Percentiles rank a stretch among this genome's conserved stretches.
Conservation (phyloP, 257 asterid genomes). For the Verbena officinalis region DNA sequence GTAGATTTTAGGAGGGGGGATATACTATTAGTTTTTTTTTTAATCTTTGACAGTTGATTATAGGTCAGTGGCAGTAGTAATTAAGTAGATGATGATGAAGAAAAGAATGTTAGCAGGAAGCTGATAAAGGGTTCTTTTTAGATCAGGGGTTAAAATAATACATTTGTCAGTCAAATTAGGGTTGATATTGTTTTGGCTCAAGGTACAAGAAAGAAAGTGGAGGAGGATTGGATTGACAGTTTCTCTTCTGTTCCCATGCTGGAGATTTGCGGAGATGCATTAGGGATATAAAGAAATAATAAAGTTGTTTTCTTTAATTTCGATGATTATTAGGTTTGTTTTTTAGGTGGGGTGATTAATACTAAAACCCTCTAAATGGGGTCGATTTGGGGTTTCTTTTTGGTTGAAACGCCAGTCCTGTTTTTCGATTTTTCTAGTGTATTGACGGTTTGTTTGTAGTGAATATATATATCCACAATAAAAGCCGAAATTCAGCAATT, state of each 20-base stretch:
- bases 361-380: constrained; percentile 25
- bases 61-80: constrained; percentile 19
- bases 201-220: constrained; percentile 37
- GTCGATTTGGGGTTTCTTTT: constrained; percentile 42
- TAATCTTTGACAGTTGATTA: constrained; percentile 21
- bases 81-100: constrained; percentile 35
- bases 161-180: neutral
- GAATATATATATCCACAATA: constrained; percentile 9
- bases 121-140: constrained; percentile 5
- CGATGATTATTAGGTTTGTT: neutral
- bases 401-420: constrained; percentile 41
- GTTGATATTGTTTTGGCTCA: constrained; percentile 39
- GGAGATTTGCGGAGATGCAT: constrained; percentile 16
- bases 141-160: constrained; percentile 4
- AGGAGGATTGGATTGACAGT: constrained; percentile 39
- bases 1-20: constrained; percentile 14
- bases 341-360: constrained; percentile 9
- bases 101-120: constrained; percentile 30
- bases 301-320: neutral
- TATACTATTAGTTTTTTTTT: constrained; percentile 20
- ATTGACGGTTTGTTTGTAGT: constrained; percentile 35
- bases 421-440: constrained; percentile 21
- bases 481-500: constrained; percentile 1
- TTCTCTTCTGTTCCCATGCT: constrained; percentile 26
- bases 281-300: constrained; percentile 11